Evolutionary conservation across 2,329 filamentous ascomycete genomes (phyloP), one percentile per base, ranked within the genome.

Genomic region (Ceratocystis ficicola): DNA sequence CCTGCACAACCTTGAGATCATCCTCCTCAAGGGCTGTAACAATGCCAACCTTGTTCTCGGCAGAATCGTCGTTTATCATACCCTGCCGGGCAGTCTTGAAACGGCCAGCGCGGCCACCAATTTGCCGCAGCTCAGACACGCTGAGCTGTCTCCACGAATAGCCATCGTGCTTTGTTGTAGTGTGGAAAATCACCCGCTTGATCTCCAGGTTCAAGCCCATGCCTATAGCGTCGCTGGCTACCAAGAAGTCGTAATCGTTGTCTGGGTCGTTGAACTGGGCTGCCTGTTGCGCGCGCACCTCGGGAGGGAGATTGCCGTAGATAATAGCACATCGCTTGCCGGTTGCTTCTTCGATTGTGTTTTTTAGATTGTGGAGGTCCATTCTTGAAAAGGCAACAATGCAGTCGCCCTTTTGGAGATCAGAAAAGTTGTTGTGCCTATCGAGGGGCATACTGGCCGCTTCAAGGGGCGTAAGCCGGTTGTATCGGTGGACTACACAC

Each of bases 121-220:
- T 99, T 73, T 99, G 94, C 75, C 96, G 96, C 71, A 96, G 81
- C 70, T 96, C 89, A 0, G 91, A 87, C 2, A 88, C 79, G 0
- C 81, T 77, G 28, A 99, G 79, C 3, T 79, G 76, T 17, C 83
- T 78, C 36, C 81, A 79, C 4, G 77, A 75, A 0, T 70, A 72
- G 1, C 87, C 87, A 68, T 91, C 82, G 69, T 81, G 87, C 74
- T 96, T 99, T 68, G 80, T 77, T 1, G 86, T 81, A 0, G 86
- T 81, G 72, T 96, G 90, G 70, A 99, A 94, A 65, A 99, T 83
- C 68, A 99, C 83, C 30, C 95, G 88, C 73, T 91, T 94, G 73
- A 96, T 90, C 75, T 86, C 91, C 74, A 99, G 76, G 72, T 99
- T 99, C 25, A 99, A 78, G 0, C 95, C 94, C 93, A 99, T 97